Base-by-base conservation (phyloP, 495 filamentous ascomycete genomes). In the Hypoxylon fuscum region DNA sequence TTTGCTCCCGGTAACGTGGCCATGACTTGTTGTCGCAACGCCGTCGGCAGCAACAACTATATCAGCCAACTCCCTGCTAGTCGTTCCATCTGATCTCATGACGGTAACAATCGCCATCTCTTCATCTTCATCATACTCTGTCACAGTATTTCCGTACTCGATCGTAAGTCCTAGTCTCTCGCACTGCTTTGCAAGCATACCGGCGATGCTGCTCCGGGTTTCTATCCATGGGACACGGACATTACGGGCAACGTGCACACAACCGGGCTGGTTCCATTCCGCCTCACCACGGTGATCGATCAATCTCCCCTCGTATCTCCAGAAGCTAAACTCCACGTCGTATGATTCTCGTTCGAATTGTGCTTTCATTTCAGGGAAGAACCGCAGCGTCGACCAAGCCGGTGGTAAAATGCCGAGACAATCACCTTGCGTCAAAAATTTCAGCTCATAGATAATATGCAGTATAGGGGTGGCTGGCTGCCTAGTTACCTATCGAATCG, bases 1-100 rank as follows among this genome's bases (percentile, higher is more conserved):
- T 49, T 78, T 4, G 12, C 38, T 68, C 9, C 82, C 82, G 12
- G 69, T 69, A 22, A 80, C 73, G 1, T 79, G 53, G 17, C 54
- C 72, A 32, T 76, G 71, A 3, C 79, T 81, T 59, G 73, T 76
- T 25, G 76, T 74, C 5, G 77, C 76, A 17, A 84, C 70, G 9
- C 82, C 83, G 68, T 86, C 83, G 3, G 83, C 83, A 9, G 82
- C 83, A 45, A 86, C 74, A 4, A 85, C 69, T 0, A 85, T 55
- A 64, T 86, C 80, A 0, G 80, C 81, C 32, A 76, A 69, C n/a
- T 34, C 31, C 31, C 9, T 3, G 31, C 4, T 2, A 11, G 31
- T 34, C 2, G 31, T 34, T 34, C 31, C 31, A 12, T 34, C 31
- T 34, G 9, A 12, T 12, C 9, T 34, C n/a, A 2, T 11, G 9